These are phyloP conservation scores for Cinchona pubescens DNA, from an alignment of 257 asterid genomes.

Conservation along the genomic window DNA sequence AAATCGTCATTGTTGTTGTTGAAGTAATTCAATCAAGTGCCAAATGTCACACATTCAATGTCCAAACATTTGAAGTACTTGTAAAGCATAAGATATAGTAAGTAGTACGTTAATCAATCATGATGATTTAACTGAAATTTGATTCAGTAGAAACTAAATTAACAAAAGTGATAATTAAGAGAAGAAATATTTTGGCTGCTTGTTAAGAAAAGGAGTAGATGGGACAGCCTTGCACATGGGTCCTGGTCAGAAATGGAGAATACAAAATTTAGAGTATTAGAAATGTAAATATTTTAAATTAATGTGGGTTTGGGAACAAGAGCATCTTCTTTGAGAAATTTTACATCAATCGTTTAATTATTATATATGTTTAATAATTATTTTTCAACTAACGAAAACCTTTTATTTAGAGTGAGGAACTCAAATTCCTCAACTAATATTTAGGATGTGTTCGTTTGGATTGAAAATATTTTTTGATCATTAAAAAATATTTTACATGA, in stretches of 20 bases:
- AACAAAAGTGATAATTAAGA: constrained; percentile 2
- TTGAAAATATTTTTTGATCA: too few relatives aligned
- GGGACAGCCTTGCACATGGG: constrained; percentile 50
- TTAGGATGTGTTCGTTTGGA: too few relatives aligned
- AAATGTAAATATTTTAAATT: constrained; percentile 12
- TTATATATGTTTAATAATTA: too few relatives aligned
- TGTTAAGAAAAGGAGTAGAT: constrained; percentile 11
- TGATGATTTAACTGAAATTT: constrained; percentile 8
- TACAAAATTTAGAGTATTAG: constrained; percentile 17
- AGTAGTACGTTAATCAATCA: constrained; percentile 9
- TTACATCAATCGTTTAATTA: too few relatives aligned
- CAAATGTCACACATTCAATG: constrained; percentile 5
- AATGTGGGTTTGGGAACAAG: constrained; percentile 17
- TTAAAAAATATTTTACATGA: too few relatives aligned
- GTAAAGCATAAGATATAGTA: background rate
- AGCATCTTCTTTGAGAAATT: constrained; percentile 33
- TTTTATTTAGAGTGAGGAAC: too few relatives aligned
- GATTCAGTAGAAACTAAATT: background rate
- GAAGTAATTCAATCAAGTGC: background rate
- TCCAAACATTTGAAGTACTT: background rate
- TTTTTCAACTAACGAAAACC: too few relatives aligned
- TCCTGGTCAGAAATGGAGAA: constrained; percentile 35
- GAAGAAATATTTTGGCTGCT: constrained; percentile 19
- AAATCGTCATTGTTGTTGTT: background rate
- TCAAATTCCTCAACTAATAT: too few relatives aligned